Percentiles rank a stretch among this genome's conserved stretches.
Evolutionary conservation across 2,329 filamentous ascomycete species (phyloP).

Genomic region (Zasmidium cellare): DNA sequence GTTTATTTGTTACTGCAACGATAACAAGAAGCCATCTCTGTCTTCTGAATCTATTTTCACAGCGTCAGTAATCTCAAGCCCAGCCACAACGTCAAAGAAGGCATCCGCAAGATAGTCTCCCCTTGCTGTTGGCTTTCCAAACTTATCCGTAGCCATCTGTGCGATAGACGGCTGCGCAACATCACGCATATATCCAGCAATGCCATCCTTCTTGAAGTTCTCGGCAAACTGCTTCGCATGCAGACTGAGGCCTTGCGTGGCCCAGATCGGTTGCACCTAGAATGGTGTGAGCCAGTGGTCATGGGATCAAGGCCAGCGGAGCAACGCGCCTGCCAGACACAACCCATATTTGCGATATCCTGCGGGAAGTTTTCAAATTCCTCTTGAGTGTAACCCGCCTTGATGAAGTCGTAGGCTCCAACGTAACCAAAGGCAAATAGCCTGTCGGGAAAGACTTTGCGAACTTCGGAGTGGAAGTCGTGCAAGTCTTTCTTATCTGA

Average conservation of each 20-base stretch:
- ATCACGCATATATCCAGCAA: slow-evolving; percentile 14
- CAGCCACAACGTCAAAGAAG: slow-evolving; percentile 13
- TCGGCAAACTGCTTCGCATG: slow-evolving; percentile 12
- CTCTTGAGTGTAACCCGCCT: slow-evolving; percentile 7
- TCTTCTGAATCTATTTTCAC: too few species aligned
- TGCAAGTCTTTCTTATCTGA: slow-evolving; percentile 14
- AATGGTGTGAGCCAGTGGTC: not conserved
- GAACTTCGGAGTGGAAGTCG: slow-evolving; percentile 11
- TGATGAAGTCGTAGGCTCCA: slow-evolving; percentile 9
- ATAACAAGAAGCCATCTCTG: too few species aligned
- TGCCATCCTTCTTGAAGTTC: slow-evolving; percentile 15
- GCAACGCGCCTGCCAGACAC: slow-evolving; percentile 6
- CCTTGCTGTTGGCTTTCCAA: slow-evolving; percentile 9
- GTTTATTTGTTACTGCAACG: too few species aligned
- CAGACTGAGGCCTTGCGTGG: slow-evolving; percentile 10
- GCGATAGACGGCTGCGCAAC: slow-evolving; percentile 8
- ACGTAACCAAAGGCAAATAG: slow-evolving; percentile 13
- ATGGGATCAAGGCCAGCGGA: too few species aligned
- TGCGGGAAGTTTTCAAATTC: slow-evolving; percentile 11
- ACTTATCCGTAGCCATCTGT: slow-evolving; percentile 14
- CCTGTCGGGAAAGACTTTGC: slow-evolving; percentile 9
- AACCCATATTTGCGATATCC: slow-evolving; percentile 10
- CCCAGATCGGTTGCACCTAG: slow-evolving; percentile 10
- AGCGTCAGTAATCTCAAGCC: slow-evolving; percentile 12
- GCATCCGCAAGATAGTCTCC: slow-evolving; percentile 11